Base-by-base conservation (phyloP, 2,329 filamentous ascomycete genomes). In the Chlorencoelia australis region DNA sequence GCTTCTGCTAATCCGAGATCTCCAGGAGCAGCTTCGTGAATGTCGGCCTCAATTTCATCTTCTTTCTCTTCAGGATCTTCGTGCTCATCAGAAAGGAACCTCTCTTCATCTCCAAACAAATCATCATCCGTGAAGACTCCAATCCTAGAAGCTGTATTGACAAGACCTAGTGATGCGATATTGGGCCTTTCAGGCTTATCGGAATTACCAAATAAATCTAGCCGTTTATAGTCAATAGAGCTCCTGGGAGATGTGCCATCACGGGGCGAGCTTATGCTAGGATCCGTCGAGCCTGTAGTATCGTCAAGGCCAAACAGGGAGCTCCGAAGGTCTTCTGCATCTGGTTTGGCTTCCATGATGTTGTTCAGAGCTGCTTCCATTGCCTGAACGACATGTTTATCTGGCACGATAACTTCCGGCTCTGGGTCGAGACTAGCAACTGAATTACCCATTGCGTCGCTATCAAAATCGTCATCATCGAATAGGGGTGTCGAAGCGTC, bases 71-170 rank as follows among this genome's bases (percentile, higher is more conserved):
- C 68, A 1, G 70, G 69, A 40, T 89, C 85, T 33, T 87, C 84
- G 35, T 81, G 78, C 51, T 94, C 87, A 49, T 95, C 89, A 35
- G 88, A 82, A 5, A 88, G 67, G 47, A 86, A 86, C 50, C 79
- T 87, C 51, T 84, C 76, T 52, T 94, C 85, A 45, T 96, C 89
- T 2, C 79, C 82, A 55, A 95, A 96, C 4, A 98, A 72, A 54
- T 96, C 86, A 54, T 96, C 84, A 47, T 94, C 84, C 5, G 84
- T 76, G 57, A 98, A 98, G 2, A 98, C 91, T 1, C 89, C 88
- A 41, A 88, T 87, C 15, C 86, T 79, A 11, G 84, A 86, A 10
- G 85, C 83, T 5, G 82, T 80, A 41, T 86, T 93, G 2, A 98
- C 85, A 4, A 98, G 72, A 0, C 91, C 91, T 3, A 98, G 64